A percentile compares a stretch with the other conserved stretches of the same genome.
These are phyloP conservation scores for Citrullus mucosospermus DNA, from an alignment of 306 rosid genomes.

Conservation along the genomic window DNA sequence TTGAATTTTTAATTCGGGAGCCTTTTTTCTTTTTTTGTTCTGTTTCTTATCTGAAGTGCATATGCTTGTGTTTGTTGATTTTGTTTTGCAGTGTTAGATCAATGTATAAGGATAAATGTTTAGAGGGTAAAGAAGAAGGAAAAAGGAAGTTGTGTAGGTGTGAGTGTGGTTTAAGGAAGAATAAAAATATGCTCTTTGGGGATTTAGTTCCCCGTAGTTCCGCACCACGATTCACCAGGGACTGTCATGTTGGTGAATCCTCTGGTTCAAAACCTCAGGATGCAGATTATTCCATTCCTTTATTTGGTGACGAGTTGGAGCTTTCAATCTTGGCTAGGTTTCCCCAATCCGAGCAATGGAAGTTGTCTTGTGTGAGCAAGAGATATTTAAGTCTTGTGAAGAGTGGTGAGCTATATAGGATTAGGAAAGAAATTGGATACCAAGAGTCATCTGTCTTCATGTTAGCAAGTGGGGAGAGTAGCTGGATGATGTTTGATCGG, in stretches of 20 bases:
- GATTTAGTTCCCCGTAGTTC: slow-evolving; percentile 6
- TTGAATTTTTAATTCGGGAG: not conserved
- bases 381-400: slow-evolving; percentile 29
- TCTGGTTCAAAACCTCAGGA: slow-evolving; percentile 54
- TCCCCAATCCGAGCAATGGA: slow-evolving; percentile 59
- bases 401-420: slow-evolving; percentile 51
- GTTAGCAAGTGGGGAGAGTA: slow-evolving; percentile 48
- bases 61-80: not conserved
- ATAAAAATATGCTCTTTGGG: slow-evolving; percentile 13
- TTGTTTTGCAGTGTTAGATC: slow-evolving; percentile 6
- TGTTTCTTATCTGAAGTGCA: not conserved
- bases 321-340: slow-evolving; percentile 52
- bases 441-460: slow-evolving; percentile 64
- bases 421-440: slow-evolving; percentile 41
- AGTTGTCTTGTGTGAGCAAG: slow-evolving; percentile 39
- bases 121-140: slow-evolving; percentile 6
- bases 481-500: slow-evolving; percentile 64
- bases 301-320: slow-evolving; percentile 62
- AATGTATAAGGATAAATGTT: slow-evolving; percentile 11
- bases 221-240: slow-evolving; percentile 11
- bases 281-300: slow-evolving; percentile 54
- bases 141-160: not conserved
- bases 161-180: slow-evolving; percentile 6
- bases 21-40: not conserved
- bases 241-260: slow-evolving; percentile 20